These are phyloP conservation scores for Tinospora cordifolia DNA, from an alignment of 164 flowering plant species.

Conservation along the genomic window DNA sequence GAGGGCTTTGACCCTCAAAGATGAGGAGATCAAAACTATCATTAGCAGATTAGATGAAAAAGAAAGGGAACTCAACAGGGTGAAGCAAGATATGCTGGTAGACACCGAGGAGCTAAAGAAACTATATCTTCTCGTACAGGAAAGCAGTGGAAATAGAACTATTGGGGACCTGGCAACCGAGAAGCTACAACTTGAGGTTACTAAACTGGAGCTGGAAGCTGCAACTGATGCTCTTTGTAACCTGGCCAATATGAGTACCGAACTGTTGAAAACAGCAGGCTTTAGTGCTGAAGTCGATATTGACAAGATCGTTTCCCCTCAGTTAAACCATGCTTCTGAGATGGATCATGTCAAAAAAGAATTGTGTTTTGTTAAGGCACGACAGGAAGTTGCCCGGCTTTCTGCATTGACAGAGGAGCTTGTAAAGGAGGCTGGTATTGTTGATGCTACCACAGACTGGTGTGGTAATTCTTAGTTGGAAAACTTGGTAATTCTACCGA, in stretches of 20 bases:
- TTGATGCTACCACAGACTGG: slow-evolving; percentile 12
- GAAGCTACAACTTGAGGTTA: slow-evolving; percentile 71
- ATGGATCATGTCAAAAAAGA: slow-evolving; percentile 8
- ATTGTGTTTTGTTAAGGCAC: slow-evolving; percentile 30
- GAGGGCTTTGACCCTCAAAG: slow-evolving; percentile 58
- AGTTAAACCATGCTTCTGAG: slow-evolving; percentile 5
- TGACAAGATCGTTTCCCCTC: slow-evolving; percentile 11
- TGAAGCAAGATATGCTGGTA: slow-evolving; percentile 39
- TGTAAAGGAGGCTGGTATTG: slow-evolving; percentile 55
- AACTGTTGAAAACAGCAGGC: slow-evolving; percentile 48
- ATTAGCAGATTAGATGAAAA: slow-evolving; percentile 35
- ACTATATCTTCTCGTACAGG: slow-evolving; percentile 52
- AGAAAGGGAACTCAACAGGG: slow-evolving; percentile 42
- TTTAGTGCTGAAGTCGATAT: slow-evolving; percentile 30
- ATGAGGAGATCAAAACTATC: slow-evolving; percentile 51
- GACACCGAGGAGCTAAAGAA: slow-evolving; percentile 42
- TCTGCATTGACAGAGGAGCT: slow-evolving; percentile 56
- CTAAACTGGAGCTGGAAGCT: slow-evolving; percentile 74
- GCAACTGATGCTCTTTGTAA: slow-evolving; percentile 63
- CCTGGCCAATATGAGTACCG: slow-evolving; percentile 51
- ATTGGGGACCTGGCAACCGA: slow-evolving; percentile 67
- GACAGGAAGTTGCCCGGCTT: slow-evolving; percentile 38
- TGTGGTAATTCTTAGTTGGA: too few species aligned
- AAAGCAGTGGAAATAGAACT: slow-evolving; percentile 43
- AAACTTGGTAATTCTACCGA: background rate